Percentiles rank a stretch among this genome's conserved stretches.
Conservation (phyloP, 352 stramenopile species). For the Phytophthora boehmeriae region DNA sequence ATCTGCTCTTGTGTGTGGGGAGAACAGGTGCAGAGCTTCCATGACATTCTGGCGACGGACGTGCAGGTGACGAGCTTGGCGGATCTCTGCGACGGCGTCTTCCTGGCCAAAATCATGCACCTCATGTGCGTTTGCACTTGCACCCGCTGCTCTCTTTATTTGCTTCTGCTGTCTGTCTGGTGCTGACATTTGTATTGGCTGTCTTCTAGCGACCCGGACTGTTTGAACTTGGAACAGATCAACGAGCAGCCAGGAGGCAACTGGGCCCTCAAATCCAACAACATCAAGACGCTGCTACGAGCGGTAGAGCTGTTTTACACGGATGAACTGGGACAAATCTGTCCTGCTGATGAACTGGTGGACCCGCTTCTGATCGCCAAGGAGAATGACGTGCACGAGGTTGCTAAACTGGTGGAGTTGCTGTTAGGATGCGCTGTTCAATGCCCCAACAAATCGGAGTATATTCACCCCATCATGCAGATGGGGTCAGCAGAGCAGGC, state of each 20-base stretch:
- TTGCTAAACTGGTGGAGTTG: constrained; percentile 73
- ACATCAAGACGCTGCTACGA: constrained; percentile 80
- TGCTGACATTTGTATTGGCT: constrained; percentile 10
- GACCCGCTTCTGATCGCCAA: constrained; percentile 74
- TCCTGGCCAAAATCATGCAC: constrained; percentile 86
- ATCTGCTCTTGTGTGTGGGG: neutral
- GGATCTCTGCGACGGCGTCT: constrained; percentile 82
- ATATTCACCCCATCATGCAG: constrained; percentile 87
- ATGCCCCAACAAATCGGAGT: constrained; percentile 78
- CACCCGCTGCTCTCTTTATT: neutral
- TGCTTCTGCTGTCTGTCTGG: neutral
- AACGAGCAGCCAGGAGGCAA: constrained; percentile 61
- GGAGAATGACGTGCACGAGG: constrained; percentile 69
- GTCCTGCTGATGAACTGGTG: constrained; percentile 70
- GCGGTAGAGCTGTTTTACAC: constrained; percentile 84
- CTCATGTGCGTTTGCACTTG: constrained; percentile 70
- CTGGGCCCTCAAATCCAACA: constrained; percentile 81
- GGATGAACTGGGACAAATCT: constrained; percentile 81
- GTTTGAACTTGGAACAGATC: constrained; percentile 80
- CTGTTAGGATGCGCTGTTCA: constrained; percentile 83
- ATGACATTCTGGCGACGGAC: constrained; percentile 56
- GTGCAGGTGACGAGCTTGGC: constrained; percentile 44
- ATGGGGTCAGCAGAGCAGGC: constrained; percentile 80
- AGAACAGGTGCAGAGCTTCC: constrained; percentile 75
- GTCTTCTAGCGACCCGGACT: constrained; percentile 60